phyloP scores from a whole-genome alignment of 2,329 filamentous ascomycete species.

The Apiospora koreana region DNA sequence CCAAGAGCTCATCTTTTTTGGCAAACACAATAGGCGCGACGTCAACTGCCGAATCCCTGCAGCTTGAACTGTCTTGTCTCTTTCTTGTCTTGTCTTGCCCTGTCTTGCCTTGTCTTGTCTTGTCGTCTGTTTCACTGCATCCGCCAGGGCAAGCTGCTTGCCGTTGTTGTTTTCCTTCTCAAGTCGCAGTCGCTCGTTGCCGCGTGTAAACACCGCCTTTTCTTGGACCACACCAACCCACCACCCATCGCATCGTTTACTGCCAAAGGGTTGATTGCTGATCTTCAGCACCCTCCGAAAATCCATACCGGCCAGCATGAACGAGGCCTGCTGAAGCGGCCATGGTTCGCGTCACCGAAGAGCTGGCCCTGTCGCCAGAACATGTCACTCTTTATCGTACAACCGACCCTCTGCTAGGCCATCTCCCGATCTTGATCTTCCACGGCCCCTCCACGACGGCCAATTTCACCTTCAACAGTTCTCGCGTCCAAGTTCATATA shows the following conservation, averaged over 20 bases:
- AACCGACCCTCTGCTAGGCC: constrained; percentile 78
- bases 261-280: not conserved
- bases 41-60: constrained; percentile 1
- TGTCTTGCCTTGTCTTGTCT: not conserved
- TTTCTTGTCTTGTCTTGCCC: not conserved
- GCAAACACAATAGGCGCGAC: constrained; percentile 2
- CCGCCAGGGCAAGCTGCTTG: not conserved
- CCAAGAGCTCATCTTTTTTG: constrained; percentile 8
- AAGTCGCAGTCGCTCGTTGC: constrained; percentile 2
- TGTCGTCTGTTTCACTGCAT: constrained; percentile 5
- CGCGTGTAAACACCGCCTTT: constrained; percentile 15
- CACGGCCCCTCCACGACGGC: constrained; percentile 88
- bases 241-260: constrained; percentile 13
- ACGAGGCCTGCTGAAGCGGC: constrained; percentile 44
- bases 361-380: constrained; percentile 78
- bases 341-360: constrained; percentile 83
- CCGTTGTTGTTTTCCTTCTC: not conserved
- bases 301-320: constrained; percentile 33
- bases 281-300: constrained; percentile 18
- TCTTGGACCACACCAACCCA: constrained; percentile 19
- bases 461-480: constrained; percentile 84
- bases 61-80: not conserved
- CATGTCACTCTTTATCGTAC: constrained; percentile 86
- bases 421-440: constrained; percentile 85
- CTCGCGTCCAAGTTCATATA: constrained; percentile 91